These are phyloP conservation scores for Apiospora marii DNA, from an alignment of 2,329 filamentous ascomycete species.

Conservation along the genomic window DNA sequence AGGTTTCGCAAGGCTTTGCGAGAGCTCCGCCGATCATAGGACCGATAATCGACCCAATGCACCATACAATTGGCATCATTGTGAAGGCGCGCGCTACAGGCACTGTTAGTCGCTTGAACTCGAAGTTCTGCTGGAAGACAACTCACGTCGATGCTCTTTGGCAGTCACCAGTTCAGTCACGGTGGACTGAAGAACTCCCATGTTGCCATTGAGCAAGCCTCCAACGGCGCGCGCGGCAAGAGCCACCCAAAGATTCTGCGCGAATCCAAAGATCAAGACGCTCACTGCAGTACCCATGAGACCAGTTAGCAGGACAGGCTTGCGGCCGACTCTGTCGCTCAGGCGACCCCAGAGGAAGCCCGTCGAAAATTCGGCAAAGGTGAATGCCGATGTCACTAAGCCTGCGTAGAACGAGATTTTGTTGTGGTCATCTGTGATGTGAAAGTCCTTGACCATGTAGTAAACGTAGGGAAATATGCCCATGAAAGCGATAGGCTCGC, in stretches of 20 bases:
- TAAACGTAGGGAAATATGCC: constrained; percentile 99
- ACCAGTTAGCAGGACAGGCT: constrained; percentile 90
- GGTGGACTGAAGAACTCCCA: constrained; percentile 93
- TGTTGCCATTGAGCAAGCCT: constrained; percentile 92
- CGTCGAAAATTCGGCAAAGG: constrained; percentile 92
- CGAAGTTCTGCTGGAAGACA: background rate
- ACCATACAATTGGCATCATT: constrained; percentile 99
- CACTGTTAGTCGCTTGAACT: constrained; percentile 38
- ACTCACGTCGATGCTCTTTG: constrained; percentile 89
- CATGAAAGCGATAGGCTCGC: constrained; percentile 99
- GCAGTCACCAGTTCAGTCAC: constrained; percentile 92
- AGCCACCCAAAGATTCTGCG: constrained; percentile 81
- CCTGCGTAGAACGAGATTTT: constrained; percentile 92
- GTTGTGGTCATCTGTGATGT: constrained; percentile 78
- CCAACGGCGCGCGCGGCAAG: constrained; percentile 88
- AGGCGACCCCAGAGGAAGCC: constrained; percentile 92
- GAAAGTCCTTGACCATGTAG: constrained; percentile 94
- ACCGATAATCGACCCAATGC: constrained; percentile 92
- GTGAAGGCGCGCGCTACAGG: constrained; percentile 84
- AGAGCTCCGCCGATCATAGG: constrained; percentile 90
- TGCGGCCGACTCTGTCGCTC: constrained; percentile 90
- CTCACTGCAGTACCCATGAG: constrained; percentile 90
- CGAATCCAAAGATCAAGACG: constrained; percentile 92
- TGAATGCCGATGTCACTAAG: constrained; percentile 96
- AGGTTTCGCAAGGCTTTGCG: constrained; percentile 84